Percentiles rank a stretch among this genome's conserved stretches.
These are phyloP conservation scores for Backusella tarrabulga DNA, from an alignment of 192 early-diverging fungal species.

Conservation along the genomic window DNA sequence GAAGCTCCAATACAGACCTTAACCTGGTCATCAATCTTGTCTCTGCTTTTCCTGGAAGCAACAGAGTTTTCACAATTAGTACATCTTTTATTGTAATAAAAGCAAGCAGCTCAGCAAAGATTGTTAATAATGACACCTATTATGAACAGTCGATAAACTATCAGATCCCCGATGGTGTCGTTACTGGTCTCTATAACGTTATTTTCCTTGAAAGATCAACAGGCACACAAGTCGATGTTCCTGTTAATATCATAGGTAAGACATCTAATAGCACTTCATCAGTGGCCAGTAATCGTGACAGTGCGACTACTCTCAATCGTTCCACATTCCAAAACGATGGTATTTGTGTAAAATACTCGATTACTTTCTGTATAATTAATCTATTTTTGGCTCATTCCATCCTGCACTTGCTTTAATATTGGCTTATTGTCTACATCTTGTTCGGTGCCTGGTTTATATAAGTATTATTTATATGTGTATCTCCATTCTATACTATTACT, in stretches of 20 bases:
- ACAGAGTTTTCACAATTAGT: background rate
- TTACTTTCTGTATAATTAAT: background rate
- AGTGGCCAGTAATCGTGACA: background rate
- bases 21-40: conserved; percentile 21
- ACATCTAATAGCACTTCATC: background rate
- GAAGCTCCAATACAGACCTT: conserved; percentile 12
- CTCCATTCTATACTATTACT: too few relatives aligned
- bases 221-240: background rate
- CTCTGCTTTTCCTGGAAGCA: background rate
- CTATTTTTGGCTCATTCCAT: background rate
- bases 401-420: background rate
- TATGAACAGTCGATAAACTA: conserved; percentile 25
- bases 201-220: conserved; percentile 12
- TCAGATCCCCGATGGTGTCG: conserved; percentile 6
- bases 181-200: conserved; percentile 22
- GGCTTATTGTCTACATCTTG: too few relatives aligned
- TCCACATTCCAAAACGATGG: background rate
- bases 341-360: background rate
- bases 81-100: conserved; percentile 21
- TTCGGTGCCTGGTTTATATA: too few relatives aligned
- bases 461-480: too few relatives aligned
- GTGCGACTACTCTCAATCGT: background rate
- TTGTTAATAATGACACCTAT: conserved; percentile 15
- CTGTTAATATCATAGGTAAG: conserved; percentile 5
- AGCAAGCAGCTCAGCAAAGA: background rate